These are phyloP conservation scores for Diaporthe amygdali DNA, from an alignment of 2,329 filamentous ascomycete species.

Conservation along the genomic window DNA sequence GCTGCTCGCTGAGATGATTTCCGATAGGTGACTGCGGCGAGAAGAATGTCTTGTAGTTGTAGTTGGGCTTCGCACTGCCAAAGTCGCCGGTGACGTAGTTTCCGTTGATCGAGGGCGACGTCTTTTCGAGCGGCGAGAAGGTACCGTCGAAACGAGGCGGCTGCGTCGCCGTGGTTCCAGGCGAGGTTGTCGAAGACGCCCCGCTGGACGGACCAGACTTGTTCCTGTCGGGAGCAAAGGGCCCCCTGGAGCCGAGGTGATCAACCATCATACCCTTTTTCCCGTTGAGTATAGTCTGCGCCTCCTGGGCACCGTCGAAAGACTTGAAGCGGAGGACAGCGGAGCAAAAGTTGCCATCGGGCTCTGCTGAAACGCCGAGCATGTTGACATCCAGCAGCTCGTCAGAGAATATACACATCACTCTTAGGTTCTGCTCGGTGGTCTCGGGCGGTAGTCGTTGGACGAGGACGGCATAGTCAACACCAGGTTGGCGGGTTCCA, in stretches of 20 bases:
- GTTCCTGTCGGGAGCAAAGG: constrained; percentile 23
- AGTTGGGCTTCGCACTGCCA: constrained; percentile 58
- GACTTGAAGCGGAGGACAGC: constrained; percentile 61
- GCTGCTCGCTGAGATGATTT: constrained; percentile 68
- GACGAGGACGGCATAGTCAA: constrained; percentile 51
- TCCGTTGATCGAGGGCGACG: constrained; percentile 64
- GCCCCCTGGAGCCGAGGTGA: constrained; percentile 62
- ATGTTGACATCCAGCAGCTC: constrained; percentile 59
- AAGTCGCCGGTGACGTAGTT: constrained; percentile 61
- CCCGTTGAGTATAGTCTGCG: constrained; percentile 62
- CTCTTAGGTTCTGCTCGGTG: constrained; percentile 56
- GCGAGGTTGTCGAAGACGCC: constrained; percentile 35
- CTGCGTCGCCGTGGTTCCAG: constrained; percentile 54
- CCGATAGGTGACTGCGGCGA: constrained; percentile 76
- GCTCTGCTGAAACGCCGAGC: constrained; percentile 52
- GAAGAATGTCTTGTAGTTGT: constrained; percentile 68
- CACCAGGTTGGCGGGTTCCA: constrained; percentile 31
- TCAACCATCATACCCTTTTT: constrained; percentile 56
- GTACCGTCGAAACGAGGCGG: constrained; percentile 65
- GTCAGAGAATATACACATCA: constrained; percentile 65
- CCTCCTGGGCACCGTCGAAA: constrained; percentile 58
- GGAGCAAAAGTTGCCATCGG: constrained; percentile 55
- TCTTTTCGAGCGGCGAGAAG: constrained; percentile 66
- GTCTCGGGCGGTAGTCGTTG: constrained; percentile 59
- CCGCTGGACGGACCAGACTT: constrained; percentile 29